Percentiles rank a stretch among this genome's conserved stretches.
These are phyloP conservation scores for Mallotus repandus DNA, from an alignment of 441 rosid species.

Conservation along the genomic window DNA sequence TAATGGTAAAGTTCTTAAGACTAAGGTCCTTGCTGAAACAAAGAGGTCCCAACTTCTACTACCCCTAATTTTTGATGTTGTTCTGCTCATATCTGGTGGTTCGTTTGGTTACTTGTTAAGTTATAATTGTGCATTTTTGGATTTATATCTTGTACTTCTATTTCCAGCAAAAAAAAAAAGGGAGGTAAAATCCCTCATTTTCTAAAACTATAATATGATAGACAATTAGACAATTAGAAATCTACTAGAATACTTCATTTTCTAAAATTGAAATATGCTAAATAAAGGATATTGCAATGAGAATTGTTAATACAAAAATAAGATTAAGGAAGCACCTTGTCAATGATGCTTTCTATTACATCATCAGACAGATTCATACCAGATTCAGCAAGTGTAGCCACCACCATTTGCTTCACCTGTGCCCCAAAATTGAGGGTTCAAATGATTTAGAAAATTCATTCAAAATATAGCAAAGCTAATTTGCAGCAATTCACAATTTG, in stretches of 20 bases:
- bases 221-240: too few species aligned
- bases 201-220: background rate
- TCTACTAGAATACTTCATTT: background rate
- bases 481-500: background rate
- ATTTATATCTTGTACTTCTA: too few species aligned
- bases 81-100: too few species aligned
- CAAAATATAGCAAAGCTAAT: background rate
- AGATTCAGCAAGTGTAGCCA: conserved; percentile 82
- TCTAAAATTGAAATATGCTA: background rate
- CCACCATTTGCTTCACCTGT: conserved; percentile 86
- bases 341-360: conserved; percentile 78
- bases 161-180: too few species aligned
- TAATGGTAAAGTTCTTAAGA: too few species aligned
- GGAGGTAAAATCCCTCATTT: background rate
- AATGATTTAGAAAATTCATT: background rate
- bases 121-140: too few species aligned
- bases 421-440: background rate
- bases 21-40: too few species aligned
- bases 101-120: too few species aligned
- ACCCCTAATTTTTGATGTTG: too few species aligned
- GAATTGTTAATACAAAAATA: background rate
- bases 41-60: too few species aligned
- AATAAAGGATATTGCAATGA: background rate
- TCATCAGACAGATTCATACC: conserved; percentile 84
- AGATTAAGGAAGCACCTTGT: conserved; percentile 48